phyloP scores from a whole-genome alignment of 2,329 filamentous ascomycete species.

The Pezicula rhizophila region DNA sequence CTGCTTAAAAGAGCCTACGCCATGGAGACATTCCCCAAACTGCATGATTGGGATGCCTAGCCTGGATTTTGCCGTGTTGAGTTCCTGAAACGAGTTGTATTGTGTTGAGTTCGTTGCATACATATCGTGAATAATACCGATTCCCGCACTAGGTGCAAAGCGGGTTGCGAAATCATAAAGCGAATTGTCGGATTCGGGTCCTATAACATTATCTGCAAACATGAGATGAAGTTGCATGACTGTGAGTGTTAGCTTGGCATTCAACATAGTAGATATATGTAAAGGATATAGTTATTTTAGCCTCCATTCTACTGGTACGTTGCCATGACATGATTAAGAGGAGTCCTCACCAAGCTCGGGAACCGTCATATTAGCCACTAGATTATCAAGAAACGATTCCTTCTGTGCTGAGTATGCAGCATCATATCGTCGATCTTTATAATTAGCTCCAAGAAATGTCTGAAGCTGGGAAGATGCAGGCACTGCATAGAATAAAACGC shows the following conservation, averaged over 20 bases:
- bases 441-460: no score
- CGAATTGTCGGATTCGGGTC: conserved; percentile 31
- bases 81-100: conserved; percentile 34
- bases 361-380: conserved; percentile 12
- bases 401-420: neutral
- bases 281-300: no score
- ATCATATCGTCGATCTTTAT: no score
- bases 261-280: neutral
- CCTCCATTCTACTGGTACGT: no score
- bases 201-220: conserved; percentile 37
- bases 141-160: conserved; percentile 28
- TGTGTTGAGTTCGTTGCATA: conserved; percentile 36
- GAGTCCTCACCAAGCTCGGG: conserved; percentile 9
- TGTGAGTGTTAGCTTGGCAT: conserved; percentile 6
- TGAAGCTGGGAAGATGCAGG: no score
- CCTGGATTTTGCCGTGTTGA: conserved; percentile 31
- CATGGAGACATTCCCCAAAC: conserved; percentile 38
- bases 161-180: conserved; percentile 29
- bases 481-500: no score
- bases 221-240: conserved; percentile 38
- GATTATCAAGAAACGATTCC: conserved; percentile 10
- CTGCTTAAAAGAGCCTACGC: conserved; percentile 38
- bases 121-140: conserved; percentile 38
- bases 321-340: neutral
- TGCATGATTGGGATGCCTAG: conserved; percentile 37